Percentiles rank a stretch among this genome's conserved stretches.
phyloP scores from a whole-genome alignment of 345 rosid genomes.

The Eucalyptus guilfoylei region DNA sequence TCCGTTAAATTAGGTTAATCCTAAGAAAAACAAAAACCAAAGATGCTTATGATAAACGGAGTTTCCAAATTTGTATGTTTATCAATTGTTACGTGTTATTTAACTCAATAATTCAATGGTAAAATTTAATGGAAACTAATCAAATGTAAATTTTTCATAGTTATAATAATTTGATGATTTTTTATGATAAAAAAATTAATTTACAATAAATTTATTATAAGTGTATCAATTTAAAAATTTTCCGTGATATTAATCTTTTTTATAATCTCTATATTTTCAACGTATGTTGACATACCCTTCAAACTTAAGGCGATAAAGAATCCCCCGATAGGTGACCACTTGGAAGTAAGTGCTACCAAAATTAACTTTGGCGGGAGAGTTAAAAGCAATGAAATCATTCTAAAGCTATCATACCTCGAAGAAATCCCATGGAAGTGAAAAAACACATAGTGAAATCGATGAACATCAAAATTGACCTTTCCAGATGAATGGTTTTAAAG shows the following conservation, averaged over 20 bases:
- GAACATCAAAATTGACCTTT: background rate
- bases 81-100: fast-evolving
- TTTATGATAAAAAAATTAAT: too few species aligned
- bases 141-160: fast-evolving
- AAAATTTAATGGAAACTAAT: too few species aligned
- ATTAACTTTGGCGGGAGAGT: background rate
- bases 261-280: too few species aligned
- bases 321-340: background rate
- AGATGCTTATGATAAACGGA: too few species aligned
- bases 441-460: background rate
- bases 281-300: background rate
- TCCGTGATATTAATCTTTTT: too few species aligned
- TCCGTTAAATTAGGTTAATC: too few species aligned
- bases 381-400: background rate
- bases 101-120: too few species aligned
- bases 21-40: fast-evolving
- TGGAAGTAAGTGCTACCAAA: background rate
- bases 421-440: background rate
- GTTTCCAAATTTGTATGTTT: too few species aligned
- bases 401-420: background rate
- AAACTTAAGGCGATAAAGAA: background rate
- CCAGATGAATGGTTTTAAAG: background rate
- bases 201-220: too few species aligned
- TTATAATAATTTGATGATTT: too few species aligned
- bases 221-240: too few species aligned